Base-by-base conservation (phyloP, 2,329 filamentous ascomycete genomes). In the Hirsutella thompsonii region DNA sequence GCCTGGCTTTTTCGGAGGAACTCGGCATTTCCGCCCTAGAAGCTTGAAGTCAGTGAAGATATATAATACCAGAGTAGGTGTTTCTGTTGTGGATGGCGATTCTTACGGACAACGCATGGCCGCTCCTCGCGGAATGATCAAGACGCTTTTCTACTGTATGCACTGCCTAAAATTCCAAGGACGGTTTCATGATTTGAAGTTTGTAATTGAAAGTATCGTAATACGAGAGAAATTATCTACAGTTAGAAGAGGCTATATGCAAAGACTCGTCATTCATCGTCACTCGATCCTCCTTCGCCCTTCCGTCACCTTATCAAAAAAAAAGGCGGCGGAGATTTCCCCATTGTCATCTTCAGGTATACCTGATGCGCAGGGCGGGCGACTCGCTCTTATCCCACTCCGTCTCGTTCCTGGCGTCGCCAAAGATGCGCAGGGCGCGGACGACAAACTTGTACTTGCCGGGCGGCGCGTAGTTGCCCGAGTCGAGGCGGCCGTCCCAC, bases 1-100 rank as follows among this genome's bases (percentile, higher is more conserved):
- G 76, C 0, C 83, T 90, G 55, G 76, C 84, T 1, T 92, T 92
- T 55, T 90, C 89, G 60, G 72, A 75, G 60, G 84, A 90, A 56
- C 64, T 92, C 39, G 85, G 85, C 4, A 50, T 63, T 40, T 16
- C 23, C 11, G 23, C 46, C 41, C n/a, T n/a, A n/a, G n/a, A n/a
- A n/a, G n/a, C n/a, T n/a, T n/a, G n/a, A n/a, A n/a, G n/a, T n/a
- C n/a, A n/a, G n/a, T n/a, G n/a, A n/a, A n/a, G n/a, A n/a, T n/a
- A n/a, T n/a, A n/a, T n/a, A n/a, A n/a, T n/a, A n/a, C n/a, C n/a
- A n/a, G n/a, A n/a, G n/a, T n/a, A n/a, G n/a, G n/a, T n/a, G n/a
- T n/a, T n/a, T n/a, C n/a, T n/a, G n/a, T n/a, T n/a, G n/a, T n/a
- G n/a, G n/a, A n/a, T n/a, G n/a, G n/a, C n/a, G n/a, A n/a, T n/a